Conservation (phyloP, 2,329 filamentous ascomycete species). For the Hypoxylon sp. region DNA sequence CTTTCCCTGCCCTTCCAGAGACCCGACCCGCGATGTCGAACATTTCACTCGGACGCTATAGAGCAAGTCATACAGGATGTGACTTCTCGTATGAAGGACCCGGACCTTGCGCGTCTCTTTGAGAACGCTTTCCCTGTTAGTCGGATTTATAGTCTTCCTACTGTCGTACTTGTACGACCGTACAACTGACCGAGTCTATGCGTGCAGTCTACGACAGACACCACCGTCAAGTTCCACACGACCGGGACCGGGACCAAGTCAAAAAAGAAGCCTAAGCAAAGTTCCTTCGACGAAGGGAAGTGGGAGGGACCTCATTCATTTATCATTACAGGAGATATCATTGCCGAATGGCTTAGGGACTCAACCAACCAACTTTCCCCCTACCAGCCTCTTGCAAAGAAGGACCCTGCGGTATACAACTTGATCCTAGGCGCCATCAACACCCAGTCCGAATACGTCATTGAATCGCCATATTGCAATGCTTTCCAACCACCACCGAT, state of each 20-base stretch:
- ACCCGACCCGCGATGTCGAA: conserved; percentile 84
- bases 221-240: conserved; percentile 88
- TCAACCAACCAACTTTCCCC: conserved; percentile 94
- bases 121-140: conserved; percentile 86
- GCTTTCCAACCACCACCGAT: conserved; percentile 95
- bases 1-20: conserved; percentile 87
- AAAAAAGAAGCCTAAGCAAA: conserved; percentile 51
- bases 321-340: conserved; percentile 88
- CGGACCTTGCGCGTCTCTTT: conserved; percentile 91
- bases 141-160: conserved; percentile 18
- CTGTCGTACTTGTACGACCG: conserved; percentile 18
- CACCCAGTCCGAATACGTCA: conserved; percentile 95
- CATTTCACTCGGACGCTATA: conserved; percentile 87
- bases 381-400: conserved; percentile 87
- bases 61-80: conserved; percentile 90
- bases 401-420: conserved; percentile 81
- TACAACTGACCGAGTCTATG: conserved; percentile 33
- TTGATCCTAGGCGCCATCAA: conserved; percentile 94
- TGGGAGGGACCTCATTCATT: conserved; percentile 93
- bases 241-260: conserved; percentile 76
- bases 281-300: conserved; percentile 66
- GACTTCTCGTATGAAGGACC: conserved; percentile 82
- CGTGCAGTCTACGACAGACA: conserved; percentile 80
- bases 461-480: conserved; percentile 96
- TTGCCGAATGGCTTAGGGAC: conserved; percentile 92